phyloP scores from a whole-genome alignment of 1,284 basidiomycete genomes.

The Phenoliferia sp. region DNA sequence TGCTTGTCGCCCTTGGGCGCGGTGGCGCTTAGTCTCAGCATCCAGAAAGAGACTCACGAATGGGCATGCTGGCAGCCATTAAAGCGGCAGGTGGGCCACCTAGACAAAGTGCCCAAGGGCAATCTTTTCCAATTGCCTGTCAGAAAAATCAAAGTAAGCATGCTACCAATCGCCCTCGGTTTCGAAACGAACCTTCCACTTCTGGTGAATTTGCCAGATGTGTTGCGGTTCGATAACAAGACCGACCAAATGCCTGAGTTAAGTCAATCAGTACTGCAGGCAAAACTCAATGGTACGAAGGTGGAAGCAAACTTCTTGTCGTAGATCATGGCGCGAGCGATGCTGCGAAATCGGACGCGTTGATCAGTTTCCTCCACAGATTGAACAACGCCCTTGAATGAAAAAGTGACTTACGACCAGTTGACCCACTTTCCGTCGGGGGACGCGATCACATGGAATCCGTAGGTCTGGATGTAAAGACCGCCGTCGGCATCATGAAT shows the following conservation, averaged over 20 bases:
- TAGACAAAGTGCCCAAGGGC: slow-evolving; percentile 16
- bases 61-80: slow-evolving; percentile 18
- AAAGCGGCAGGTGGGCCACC: slow-evolving; percentile 19
- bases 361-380: background rate
- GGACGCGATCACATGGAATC: slow-evolving; percentile 17
- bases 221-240: slow-evolving; percentile 23
- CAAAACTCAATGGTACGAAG: background rate
- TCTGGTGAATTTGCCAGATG: slow-evolving; percentile 25
- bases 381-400: no score
- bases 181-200: no score
- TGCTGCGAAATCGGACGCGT: background rate
- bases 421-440: slow-evolving; percentile 28
- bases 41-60: slow-evolving; percentile 3
- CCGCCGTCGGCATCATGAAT: slow-evolving; percentile 19
- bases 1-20: no score
- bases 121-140: slow-evolving; percentile 9
- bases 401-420: slow-evolving; percentile 5
- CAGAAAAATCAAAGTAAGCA: no score
- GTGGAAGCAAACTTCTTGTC: no score
- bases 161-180: no score
- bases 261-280: background rate
- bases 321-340: slow-evolving; percentile 24
- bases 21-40: background rate
- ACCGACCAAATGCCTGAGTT: slow-evolving; percentile 1
- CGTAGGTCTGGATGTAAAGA: slow-evolving; percentile 24